Percentiles rank a stretch among this genome's conserved stretches.
These are phyloP conservation scores for Anisodus acutangulus DNA, from an alignment of 257 asterid species.

Conservation along the genomic window DNA sequence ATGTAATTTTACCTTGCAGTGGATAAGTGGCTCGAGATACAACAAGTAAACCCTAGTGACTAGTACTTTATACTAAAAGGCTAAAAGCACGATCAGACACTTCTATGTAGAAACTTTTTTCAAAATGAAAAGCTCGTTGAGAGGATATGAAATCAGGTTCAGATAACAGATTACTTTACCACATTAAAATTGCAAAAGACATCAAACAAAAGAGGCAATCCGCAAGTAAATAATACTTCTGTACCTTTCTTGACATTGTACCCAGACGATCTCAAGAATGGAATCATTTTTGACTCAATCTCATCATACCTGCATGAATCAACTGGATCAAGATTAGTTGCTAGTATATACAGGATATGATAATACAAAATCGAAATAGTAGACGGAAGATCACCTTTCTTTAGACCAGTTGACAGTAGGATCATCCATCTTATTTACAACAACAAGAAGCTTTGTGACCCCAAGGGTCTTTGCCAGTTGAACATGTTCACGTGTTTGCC, in stretches of 20 bases:
- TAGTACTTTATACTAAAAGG: background rate
- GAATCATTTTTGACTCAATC: constrained; percentile 77
- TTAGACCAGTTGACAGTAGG: constrained; percentile 96
- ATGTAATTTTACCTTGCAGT: background rate
- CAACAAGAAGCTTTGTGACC: constrained; percentile 91
- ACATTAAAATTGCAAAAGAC: background rate
- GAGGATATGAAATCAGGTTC: background rate
- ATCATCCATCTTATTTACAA: constrained; percentile 97
- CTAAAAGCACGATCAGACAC: constrained; percentile 5
- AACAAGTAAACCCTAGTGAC: background rate
- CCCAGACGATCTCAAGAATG: constrained; percentile 79
- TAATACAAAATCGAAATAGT: background rate
- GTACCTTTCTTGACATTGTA: constrained; percentile 94
- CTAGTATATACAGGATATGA: constrained; percentile 18
- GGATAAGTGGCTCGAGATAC: background rate
- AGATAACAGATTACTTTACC: background rate
- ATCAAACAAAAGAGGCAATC: background rate
- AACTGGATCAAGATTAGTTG: constrained; percentile 14
- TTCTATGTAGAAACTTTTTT: background rate
- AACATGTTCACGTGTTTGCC: constrained; percentile 93
- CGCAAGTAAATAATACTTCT: background rate
- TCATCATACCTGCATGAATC: constrained; percentile 77
- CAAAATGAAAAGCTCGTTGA: background rate
- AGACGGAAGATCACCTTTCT: constrained; percentile 64
- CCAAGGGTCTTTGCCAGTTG: constrained; percentile 98